Evolutionary conservation across 495 filamentous ascomycete species (phyloP), one percentile per base, ranked within the genome.

Genomic region (Tuber borchii): DNA sequence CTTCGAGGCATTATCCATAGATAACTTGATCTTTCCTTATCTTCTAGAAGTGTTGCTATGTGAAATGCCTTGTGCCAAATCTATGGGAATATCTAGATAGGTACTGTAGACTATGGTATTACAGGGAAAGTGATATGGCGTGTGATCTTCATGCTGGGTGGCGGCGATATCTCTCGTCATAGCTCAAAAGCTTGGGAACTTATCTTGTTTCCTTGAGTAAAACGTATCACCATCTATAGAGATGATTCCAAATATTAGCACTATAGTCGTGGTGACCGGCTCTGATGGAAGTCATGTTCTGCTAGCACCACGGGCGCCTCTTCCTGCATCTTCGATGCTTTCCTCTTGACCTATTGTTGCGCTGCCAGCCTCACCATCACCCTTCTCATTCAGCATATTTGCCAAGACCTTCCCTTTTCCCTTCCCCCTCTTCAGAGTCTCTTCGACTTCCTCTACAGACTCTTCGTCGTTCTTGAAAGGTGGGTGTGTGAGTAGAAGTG

Each of bases 391-490:
- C 73, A 83, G 73, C 69, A 81, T 83, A 48, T 79, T 83, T 48
- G 61, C 71, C 48, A 83, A n/a, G 70, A 83, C 48, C 69, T 83
- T 83, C 43, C 71, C 69, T 69, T 83, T 83, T 39, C 76, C 78
- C 48, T 72, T 83, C 42, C 76, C 81, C 42, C 79, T 74, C 65
- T 83, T 83, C 34, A 83, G 61, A 26, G 81, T 83, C 73, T 81
- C 81, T 48, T 83, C 81, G 17, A 79, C 79, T 71, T 83, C 81
- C 65, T 83, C 78, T 45, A 83, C 81, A 12, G 81, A 76, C 44
- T 83, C 81, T 34, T 83, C 81, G 45, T 83, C 79, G 68, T 83
- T 83, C 40, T 77, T 80, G 56, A 80, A 83, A 7, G 81, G 81
- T n/a, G 78, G 81, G 40, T 83, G 76, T 22, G 78, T 79, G 37